A percentile compares a stretch with the other conserved stretches of the same genome.
These are phyloP conservation scores for Starmera amethionina DNA, from an alignment of 805 yeast species.

Conservation along the genomic window DNA sequence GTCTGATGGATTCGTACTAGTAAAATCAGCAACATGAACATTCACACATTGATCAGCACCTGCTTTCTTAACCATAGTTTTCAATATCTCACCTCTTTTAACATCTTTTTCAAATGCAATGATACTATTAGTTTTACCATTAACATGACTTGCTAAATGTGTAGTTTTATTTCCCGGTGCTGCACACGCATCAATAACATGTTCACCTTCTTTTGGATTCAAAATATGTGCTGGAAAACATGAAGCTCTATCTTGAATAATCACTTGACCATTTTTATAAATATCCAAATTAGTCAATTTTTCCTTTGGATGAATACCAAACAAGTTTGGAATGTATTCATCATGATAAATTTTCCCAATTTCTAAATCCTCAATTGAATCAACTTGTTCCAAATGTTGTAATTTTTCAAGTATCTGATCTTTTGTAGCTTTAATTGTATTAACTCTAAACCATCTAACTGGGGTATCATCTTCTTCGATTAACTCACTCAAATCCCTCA, in stretches of 20 bases:
- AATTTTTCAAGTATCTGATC: slow-evolving; percentile 24
- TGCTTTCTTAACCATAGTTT: slow-evolving; percentile 73
- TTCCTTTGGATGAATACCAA: slow-evolving; percentile 74
- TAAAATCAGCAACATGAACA: slow-evolving; percentile 45
- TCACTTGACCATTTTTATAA: slow-evolving; percentile 67
- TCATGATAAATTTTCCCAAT: slow-evolving; percentile 66
- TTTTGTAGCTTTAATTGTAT: slow-evolving; percentile 42
- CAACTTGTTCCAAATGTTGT: slow-evolving; percentile 35
- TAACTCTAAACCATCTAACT: slow-evolving; percentile 71
- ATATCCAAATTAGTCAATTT: slow-evolving; percentile 57
- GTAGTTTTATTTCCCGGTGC: slow-evolving; percentile 99
- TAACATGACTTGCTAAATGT: slow-evolving; percentile 66
- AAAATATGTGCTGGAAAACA: slow-evolving; percentile 91
- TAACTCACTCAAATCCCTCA: slow-evolving; percentile 41
- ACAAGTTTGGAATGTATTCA: slow-evolving; percentile 61
- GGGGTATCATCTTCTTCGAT: slow-evolving; percentile 59
- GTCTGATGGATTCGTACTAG: slow-evolving; percentile 36
- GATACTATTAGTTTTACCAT: slow-evolving; percentile 30
- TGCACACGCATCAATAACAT: slow-evolving; percentile 86
- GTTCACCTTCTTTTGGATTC: slow-evolving; percentile 47
- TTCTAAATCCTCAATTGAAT: slow-evolving; percentile 30
- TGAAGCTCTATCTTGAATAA: slow-evolving; percentile 93
- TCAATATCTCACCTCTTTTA: slow-evolving; percentile 57
- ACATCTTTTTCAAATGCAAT: slow-evolving; percentile 85
- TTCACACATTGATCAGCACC: slow-evolving; percentile 37